Percentiles rank a stretch among this genome's conserved stretches.
Evolutionary conservation across 768 basidiomycete species (phyloP).

Genomic region (Chalciporus sphaerocephalus): DNA sequence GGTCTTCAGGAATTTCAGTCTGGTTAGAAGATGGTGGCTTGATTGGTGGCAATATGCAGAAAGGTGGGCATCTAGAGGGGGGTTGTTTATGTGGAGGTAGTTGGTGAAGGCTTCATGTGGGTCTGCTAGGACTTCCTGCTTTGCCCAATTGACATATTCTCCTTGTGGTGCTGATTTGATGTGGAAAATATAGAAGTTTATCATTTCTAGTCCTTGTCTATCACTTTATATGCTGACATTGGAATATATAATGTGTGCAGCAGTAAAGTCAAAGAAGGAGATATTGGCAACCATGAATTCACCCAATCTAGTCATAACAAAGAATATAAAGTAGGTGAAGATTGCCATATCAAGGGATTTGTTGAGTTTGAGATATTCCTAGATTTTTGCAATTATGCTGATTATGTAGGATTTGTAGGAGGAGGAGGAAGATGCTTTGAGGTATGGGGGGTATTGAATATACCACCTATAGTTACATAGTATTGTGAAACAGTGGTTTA

Average conservation of each 20-base stretch:
- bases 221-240: background rate
- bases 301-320: constrained; percentile 9
- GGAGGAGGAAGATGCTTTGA: constrained; percentile 8
- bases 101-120: background rate
- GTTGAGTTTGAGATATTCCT: too few relatives aligned
- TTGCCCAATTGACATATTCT: constrained; percentile 1
- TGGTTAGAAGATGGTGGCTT: too few relatives aligned
- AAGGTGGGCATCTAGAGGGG: background rate
- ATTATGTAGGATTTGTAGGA: constrained; percentile 13
- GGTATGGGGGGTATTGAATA: constrained; percentile 9
- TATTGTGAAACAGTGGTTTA: too few relatives aligned
- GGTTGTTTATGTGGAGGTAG: background rate
- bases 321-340: constrained; percentile 24
- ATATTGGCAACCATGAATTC: constrained; percentile 21
- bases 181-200: background rate
- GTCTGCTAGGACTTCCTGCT: background rate
- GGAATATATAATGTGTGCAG: constrained; percentile 15
- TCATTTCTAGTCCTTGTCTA: too few relatives aligned
- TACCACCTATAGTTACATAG: too few relatives aligned
- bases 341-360: constrained; percentile 2
- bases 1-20: too few relatives aligned
- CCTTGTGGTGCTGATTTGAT: background rate
- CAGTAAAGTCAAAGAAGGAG: constrained; percentile 10
- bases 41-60: background rate
- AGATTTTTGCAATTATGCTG: constrained; percentile 2